Evolutionary conservation across 805 yeast genomes (phyloP).

Genomic region (Cyberlindnera mississippiensis): DNA sequence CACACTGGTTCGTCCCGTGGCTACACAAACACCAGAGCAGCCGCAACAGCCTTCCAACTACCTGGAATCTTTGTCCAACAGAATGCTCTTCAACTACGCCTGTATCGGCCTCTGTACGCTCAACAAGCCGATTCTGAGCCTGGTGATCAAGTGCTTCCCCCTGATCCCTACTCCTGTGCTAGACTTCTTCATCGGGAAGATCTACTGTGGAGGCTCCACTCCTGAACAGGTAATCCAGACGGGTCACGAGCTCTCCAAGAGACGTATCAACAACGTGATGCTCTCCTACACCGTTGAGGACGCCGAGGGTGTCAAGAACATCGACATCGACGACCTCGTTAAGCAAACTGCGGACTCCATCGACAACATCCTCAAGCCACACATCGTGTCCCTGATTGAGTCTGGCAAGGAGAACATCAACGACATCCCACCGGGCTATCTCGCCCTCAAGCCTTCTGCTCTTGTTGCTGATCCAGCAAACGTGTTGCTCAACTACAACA

Average conservation of each 20-base stretch:
- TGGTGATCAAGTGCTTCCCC: constrained; percentile 66
- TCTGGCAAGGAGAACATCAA: constrained; percentile 44
- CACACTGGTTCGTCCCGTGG: constrained; percentile 5
- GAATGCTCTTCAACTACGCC: constrained; percentile 60
- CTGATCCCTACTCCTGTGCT: constrained; percentile 68
- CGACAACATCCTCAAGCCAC: constrained; percentile 64
- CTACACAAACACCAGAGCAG: constrained; percentile 1
- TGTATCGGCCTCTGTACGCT: constrained; percentile 68
- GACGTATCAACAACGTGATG: constrained; percentile 94
- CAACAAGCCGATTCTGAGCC: constrained; percentile 55
- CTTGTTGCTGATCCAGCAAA: constrained; percentile 72
- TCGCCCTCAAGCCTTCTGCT: constrained; percentile 93
- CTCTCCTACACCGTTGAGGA: constrained; percentile 91
- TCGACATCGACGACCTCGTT: constrained; percentile 56
- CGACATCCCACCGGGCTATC: constrained; percentile 83
- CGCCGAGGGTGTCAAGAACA: constrained; percentile 68
- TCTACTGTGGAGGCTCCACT: constrained; percentile 89
- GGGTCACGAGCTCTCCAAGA: constrained; percentile 57
- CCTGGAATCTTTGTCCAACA: constrained; percentile 47
- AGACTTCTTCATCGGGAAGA: constrained; percentile 69
- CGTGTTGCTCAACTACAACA: constrained; percentile 57
- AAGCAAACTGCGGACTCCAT: constrained; percentile 64
- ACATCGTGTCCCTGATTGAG: constrained; percentile 56
- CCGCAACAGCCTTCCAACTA: constrained; percentile 31
- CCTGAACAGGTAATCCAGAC: constrained; percentile 65